These are phyloP conservation scores for Parsonsia alboflavescens DNA, from an alignment of 257 asterid genomes.

Conservation along the genomic window DNA sequence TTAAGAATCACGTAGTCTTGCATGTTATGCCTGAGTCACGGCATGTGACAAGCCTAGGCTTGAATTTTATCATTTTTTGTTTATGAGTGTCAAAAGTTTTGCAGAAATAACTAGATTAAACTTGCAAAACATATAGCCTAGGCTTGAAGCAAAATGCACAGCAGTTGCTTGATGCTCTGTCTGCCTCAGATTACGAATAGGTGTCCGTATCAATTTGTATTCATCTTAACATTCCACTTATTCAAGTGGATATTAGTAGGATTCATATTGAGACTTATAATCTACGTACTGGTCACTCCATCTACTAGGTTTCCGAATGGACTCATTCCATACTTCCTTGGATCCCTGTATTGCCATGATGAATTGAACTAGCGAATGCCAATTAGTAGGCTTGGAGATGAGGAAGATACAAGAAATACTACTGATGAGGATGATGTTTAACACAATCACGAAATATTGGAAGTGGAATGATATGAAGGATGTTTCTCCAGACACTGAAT, in stretches of 20 bases:
- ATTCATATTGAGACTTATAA: too few relatives aligned
- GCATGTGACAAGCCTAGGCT: too few relatives aligned
- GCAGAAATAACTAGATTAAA: constrained; percentile 39
- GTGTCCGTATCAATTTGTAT: too few relatives aligned
- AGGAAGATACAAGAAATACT: constrained; percentile 22
- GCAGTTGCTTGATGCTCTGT: constrained; percentile 53
- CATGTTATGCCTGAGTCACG: too few relatives aligned
- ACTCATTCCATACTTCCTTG: constrained; percentile 55
- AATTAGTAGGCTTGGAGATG: constrained; percentile 22
- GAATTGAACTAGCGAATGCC: constrained; percentile 27
- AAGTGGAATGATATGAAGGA: constrained; percentile 24
- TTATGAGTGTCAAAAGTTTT: constrained; percentile 35
- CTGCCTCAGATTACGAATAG: constrained; percentile 41
- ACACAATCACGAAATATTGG: constrained; percentile 33
- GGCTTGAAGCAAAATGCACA: constrained; percentile 57
- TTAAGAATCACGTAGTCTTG: too few relatives aligned
- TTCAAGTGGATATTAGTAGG: too few relatives aligned
- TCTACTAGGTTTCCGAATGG: too few relatives aligned
- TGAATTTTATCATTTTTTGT: constrained; percentile 54
- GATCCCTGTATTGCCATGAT: constrained; percentile 50
- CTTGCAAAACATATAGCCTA: constrained; percentile 46
- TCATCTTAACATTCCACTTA: too few relatives aligned
- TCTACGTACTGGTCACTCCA: too few relatives aligned
- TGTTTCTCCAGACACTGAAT: constrained; percentile 26
- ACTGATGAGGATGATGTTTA: constrained; percentile 29